A percentile compares a stretch with the other conserved stretches of the same genome.
phyloP scores from a whole-genome alignment of 352 stramenopile species.

The Blastocystis sp. region DNA sequence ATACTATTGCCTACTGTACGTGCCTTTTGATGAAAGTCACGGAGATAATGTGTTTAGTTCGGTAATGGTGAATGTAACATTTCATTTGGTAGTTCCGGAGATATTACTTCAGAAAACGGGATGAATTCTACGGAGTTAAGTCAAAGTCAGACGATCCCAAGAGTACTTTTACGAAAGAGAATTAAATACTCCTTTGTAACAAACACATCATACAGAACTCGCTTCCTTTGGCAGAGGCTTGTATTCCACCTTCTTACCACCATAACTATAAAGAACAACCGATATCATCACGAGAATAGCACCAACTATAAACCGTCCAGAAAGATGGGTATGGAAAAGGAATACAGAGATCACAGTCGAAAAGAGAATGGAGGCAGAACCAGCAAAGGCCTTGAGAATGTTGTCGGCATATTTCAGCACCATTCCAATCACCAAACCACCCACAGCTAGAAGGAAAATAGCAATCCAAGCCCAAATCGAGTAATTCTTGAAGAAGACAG shows the following conservation, averaged over 20 bases:
- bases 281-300: constrained; percentile 70
- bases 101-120: constrained; percentile 36
- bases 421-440: constrained; percentile 79
- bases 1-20: constrained; percentile 39
- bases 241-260: constrained; percentile 18
- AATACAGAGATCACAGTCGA: constrained; percentile 73
- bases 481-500: constrained; percentile 78
- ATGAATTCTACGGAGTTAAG: constrained; percentile 53
- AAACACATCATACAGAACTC: neutral
- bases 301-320: constrained; percentile 72
- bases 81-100: neutral
- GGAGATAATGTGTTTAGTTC: constrained; percentile 26
- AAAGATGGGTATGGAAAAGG: constrained; percentile 77
- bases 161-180: neutral
- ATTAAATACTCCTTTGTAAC: neutral
- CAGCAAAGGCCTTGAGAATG: constrained; percentile 83
- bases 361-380: constrained; percentile 77
- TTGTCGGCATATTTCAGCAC: constrained; percentile 87
- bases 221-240: neutral
- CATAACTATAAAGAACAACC: constrained; percentile 68
- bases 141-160: neutral
- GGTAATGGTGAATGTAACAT: neutral
- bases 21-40: constrained; percentile 49
- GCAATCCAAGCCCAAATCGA: constrained; percentile 68
- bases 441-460: constrained; percentile 72